Base-by-base conservation (phyloP, 2,329 filamentous ascomycete genomes). In the Alternaria tenuissima region DNA sequence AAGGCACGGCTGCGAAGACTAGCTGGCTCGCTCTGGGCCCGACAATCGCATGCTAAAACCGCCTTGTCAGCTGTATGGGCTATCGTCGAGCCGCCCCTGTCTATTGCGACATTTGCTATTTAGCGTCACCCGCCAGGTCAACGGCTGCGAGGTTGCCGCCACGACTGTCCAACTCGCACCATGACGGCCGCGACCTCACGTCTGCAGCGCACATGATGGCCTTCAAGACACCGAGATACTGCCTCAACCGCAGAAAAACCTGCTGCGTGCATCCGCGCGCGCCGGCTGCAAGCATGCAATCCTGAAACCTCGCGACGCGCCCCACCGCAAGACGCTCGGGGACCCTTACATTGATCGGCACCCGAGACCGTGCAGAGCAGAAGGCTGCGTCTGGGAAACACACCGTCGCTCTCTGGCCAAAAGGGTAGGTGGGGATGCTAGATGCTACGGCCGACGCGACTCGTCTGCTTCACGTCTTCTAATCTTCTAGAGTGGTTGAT, bases 51-150 rank as follows among this genome's bases (percentile, higher is more conserved):
- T 56, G 34, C 52, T 46, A 56, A 41, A 49, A 30, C 41, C 52
- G 57, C 57, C 57, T 55, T 60, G 53, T 49, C 53, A 55, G 52
- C 57, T 57, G 55, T 52, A 39, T 44, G 39, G 39, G 39, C 55
- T 30, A 57, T 52, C 30, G 47, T 43, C 42, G 55, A 41, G 30
- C 46, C 20, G 55, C 39, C 52, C 53, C 57, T 60, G 57, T 60
- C 46, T 39, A 60, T 60, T 56, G 57, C 57, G 57, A 60, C 57
- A 60, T 60, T 60, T 32, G 34, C 16, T 26, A 20, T 47, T 26
- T 60, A 60, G 57, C 47, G 57, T 36, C 32, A 22, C 28, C 24
- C 22, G 57, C 38, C 53, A 47, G 34, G 46, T 41, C 57, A 60
- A 60, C 57, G 53, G 57, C 57, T 57, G 41, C 53, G 12, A 22